A percentile compares a stretch with the other conserved stretches of the same genome.
Evolutionary conservation across 1,284 basidiomycete genomes (phyloP).

Genomic region (Naganishia albida): DNA sequence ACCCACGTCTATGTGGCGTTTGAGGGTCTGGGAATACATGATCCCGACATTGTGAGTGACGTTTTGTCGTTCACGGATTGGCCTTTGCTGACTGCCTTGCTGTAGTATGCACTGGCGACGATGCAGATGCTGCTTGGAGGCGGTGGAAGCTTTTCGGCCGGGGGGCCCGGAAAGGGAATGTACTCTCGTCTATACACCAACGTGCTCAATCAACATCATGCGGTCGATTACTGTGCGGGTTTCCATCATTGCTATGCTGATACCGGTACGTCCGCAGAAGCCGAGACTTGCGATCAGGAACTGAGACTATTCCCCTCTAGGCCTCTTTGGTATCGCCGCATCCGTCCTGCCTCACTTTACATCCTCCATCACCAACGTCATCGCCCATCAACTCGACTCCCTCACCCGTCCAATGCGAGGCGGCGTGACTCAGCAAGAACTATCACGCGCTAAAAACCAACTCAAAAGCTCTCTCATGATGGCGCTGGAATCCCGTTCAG

Average conservation of each 20-base stretch:
- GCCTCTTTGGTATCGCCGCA: slow-evolving; percentile 89
- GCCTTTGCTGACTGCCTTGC: not conserved
- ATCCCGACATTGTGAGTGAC: slow-evolving; percentile 71
- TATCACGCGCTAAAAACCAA: slow-evolving; percentile 90
- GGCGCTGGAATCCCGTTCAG: slow-evolving; percentile 87
- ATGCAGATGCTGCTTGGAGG: slow-evolving; percentile 95
- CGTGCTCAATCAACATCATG: slow-evolving; percentile 90
- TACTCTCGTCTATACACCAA: slow-evolving; percentile 97
- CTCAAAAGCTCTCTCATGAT: slow-evolving; percentile 91
- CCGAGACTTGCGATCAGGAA: not conserved
- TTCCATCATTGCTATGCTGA: slow-evolving; percentile 99
- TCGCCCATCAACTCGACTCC: slow-evolving; percentile 71
- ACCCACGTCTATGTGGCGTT: slow-evolving; percentile 92
- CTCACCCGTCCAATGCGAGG: slow-evolving; percentile 54
- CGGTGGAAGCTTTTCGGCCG: slow-evolving; percentile 89
- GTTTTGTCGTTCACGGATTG: not conserved
- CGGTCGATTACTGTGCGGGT: slow-evolving; percentile 94
- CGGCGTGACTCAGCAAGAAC: slow-evolving; percentile 60
- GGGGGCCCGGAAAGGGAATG: slow-evolving; percentile 98
- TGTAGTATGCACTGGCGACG: slow-evolving; percentile 79
- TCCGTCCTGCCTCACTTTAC: slow-evolving; percentile 74
- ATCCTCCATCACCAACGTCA: slow-evolving; percentile 73
- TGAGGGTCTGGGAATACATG: slow-evolving; percentile 88
- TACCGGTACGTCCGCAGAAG: slow-evolving; percentile 53
- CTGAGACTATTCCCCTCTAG: slow-evolving; percentile 44